phyloP scores from a whole-genome alignment of 495 filamentous ascomycete species.

The Tricharina praecox region DNA sequence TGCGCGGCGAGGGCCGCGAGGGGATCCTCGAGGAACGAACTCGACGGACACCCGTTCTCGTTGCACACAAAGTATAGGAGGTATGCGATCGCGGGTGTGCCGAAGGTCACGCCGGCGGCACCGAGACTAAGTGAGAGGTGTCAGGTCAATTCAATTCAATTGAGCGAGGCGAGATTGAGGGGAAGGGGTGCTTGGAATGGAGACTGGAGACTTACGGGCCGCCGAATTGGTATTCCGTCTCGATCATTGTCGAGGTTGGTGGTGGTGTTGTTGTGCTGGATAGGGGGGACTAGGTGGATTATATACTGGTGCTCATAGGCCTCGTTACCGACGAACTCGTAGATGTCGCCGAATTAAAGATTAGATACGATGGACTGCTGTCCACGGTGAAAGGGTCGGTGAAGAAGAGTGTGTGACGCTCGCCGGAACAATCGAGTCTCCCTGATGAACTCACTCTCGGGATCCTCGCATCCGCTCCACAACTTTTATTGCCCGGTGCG shows the following conservation, averaged over 20 bases:
- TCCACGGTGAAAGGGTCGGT: too few species aligned
- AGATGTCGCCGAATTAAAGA: too few species aligned
- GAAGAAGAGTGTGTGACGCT: too few species aligned
- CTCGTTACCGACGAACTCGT: too few species aligned
- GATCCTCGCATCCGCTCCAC: too few species aligned
- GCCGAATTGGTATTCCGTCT: conserved; percentile 56
- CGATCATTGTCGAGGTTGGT: background rate
- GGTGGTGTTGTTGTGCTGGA: too few species aligned
- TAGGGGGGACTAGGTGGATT: too few species aligned
- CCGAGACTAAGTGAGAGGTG: conserved; percentile 44
- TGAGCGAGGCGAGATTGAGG: background rate
- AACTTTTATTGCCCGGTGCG: too few species aligned
- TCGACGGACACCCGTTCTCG: conserved; percentile 80
- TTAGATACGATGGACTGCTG: too few species aligned
- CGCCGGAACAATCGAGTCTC: too few species aligned
- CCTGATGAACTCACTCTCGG: too few species aligned
- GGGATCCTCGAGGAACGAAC: conserved; percentile 62
- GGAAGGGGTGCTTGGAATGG: conserved; percentile 7
- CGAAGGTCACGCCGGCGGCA: conserved; percentile 54
- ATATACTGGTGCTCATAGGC: too few species aligned
- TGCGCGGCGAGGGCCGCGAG: conserved; percentile 50
- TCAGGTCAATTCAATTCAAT: background rate
- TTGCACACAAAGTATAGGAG: conserved; percentile 72
- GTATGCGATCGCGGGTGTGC: conserved; percentile 60
- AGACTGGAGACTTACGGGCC: conserved; percentile 53